A percentile compares a stretch with the other conserved stretches of the same genome.
Conservation (phyloP, 805 yeast species). For the Trichomonascus vanleenenianus region DNA sequence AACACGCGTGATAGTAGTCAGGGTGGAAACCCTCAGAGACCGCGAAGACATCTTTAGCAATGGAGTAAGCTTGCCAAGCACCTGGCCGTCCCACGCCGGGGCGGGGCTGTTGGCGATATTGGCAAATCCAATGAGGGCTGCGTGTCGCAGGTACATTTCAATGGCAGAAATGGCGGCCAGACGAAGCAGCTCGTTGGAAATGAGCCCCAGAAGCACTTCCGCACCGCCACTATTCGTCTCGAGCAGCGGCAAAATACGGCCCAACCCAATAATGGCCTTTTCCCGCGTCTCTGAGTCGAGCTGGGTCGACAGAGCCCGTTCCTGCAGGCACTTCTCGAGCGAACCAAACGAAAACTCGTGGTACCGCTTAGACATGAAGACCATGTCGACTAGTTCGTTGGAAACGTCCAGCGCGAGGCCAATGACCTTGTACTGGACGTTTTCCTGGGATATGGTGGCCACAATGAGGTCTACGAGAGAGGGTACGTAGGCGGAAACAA, state of each 20-base stretch:
- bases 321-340: constrained; percentile 27
- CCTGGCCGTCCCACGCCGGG: constrained; percentile 19
- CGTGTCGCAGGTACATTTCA: constrained; percentile 7
- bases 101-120: not conserved
- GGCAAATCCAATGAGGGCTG: not conserved
- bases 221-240: constrained; percentile 26
- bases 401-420: constrained; percentile 30
- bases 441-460: too few relatives aligned
- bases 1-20: constrained; percentile 27
- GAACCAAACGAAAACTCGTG: constrained; percentile 5
- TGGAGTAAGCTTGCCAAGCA: constrained; percentile 13
- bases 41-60: constrained; percentile 19
- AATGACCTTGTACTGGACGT: constrained; percentile 28
- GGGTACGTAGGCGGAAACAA: constrained; percentile 4
- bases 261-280: constrained; percentile 29
- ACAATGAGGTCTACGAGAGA: too few relatives aligned
- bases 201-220: constrained; percentile 26
- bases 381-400: constrained; percentile 13
- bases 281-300: constrained; percentile 33
- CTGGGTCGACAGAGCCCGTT: constrained; percentile 29
- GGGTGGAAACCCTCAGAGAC: constrained; percentile 19
- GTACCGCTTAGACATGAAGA: not conserved
- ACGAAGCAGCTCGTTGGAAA: constrained; percentile 32
- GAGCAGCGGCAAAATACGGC: constrained; percentile 19
- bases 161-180: constrained; percentile 27